Percentiles rank a stretch among this genome's conserved stretches.
Conservation (phyloP, 768 basidiomycete genomes). For the Trametes cinnabarina region DNA sequence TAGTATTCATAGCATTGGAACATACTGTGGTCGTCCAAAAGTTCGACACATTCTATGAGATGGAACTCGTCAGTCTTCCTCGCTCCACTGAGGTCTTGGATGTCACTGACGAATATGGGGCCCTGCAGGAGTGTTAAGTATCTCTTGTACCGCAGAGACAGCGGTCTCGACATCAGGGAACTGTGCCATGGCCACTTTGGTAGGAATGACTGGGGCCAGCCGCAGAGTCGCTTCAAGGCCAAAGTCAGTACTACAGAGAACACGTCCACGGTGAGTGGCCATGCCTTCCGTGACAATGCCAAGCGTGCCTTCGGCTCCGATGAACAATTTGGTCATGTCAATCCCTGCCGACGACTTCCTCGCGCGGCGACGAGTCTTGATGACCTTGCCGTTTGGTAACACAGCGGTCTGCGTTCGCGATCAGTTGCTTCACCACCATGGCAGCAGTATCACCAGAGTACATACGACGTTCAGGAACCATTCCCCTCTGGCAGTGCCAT, state of each 20-base stretch:
- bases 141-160: conserved; percentile 77
- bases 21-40: conserved; percentile 52
- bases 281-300: conserved; percentile 87
- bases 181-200: conserved; percentile 83
- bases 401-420: conserved; percentile 89
- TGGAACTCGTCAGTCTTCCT: not conserved
- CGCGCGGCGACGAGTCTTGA: conserved; percentile 78
- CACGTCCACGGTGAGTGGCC: not conserved
- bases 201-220: conserved; percentile 76
- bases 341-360: conserved; percentile 87
- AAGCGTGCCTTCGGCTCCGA: conserved; percentile 86
- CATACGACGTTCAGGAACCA: conserved; percentile 82
- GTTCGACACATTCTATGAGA: conserved; percentile 78
- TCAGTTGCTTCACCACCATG: too few species aligned
- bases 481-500: conserved; percentile 84
- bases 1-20: too few species aligned
- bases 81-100: not conserved
- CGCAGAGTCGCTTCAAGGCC: conserved; percentile 65
- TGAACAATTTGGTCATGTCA: conserved; percentile 84
- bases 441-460: conserved; percentile 11
- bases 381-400: conserved; percentile 78
- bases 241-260: not conserved
- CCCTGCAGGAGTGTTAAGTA: conserved; percentile 59
- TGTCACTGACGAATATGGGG: conserved; percentile 59
- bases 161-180: conserved; percentile 80